A percentile compares a stretch with the other conserved stretches of the same genome.
Conservation (phyloP, 495 filamentous ascomycete species). For the Trichoderma orchidacearum region DNA sequence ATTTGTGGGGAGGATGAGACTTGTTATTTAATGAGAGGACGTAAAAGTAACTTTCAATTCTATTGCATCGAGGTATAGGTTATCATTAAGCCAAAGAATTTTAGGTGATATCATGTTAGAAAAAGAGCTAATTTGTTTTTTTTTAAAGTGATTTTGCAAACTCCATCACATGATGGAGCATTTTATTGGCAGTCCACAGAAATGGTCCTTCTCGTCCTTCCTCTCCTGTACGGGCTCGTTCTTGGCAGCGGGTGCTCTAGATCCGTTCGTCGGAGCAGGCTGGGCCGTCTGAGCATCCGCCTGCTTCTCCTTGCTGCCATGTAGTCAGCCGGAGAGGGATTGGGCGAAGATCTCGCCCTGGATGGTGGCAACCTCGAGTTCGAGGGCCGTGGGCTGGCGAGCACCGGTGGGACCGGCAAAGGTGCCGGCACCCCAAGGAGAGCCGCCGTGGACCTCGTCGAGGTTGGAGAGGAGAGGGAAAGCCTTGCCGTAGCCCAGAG, state of each 20-base stretch:
- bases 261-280: not conserved
- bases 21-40: too few relatives aligned
- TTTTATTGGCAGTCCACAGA: constrained; percentile 10
- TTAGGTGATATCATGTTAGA: not conserved
- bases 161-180: constrained; percentile 3
- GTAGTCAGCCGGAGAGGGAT: constrained; percentile 73
- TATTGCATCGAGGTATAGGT: not conserved
- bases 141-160: not conserved
- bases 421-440: constrained; percentile 89
- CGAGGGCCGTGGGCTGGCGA: constrained; percentile 58
- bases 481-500: constrained; percentile 77
- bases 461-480: constrained; percentile 58
- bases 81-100: not conserved
- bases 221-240: not conserved
- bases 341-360: constrained; percentile 86
- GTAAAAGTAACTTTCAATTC: too few relatives aligned
- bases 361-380: constrained; percentile 61
- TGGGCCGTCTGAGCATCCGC: constrained; percentile 10
- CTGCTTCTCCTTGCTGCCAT: constrained; percentile 33
- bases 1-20: too few relatives aligned
- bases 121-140: not conserved
- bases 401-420: constrained; percentile 71
- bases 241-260: not conserved
- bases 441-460: constrained; percentile 68
- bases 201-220: constrained; percentile 6